Base-by-base conservation (phyloP, 164 flowering plant genomes). In the Hamamelis virginiana region DNA sequence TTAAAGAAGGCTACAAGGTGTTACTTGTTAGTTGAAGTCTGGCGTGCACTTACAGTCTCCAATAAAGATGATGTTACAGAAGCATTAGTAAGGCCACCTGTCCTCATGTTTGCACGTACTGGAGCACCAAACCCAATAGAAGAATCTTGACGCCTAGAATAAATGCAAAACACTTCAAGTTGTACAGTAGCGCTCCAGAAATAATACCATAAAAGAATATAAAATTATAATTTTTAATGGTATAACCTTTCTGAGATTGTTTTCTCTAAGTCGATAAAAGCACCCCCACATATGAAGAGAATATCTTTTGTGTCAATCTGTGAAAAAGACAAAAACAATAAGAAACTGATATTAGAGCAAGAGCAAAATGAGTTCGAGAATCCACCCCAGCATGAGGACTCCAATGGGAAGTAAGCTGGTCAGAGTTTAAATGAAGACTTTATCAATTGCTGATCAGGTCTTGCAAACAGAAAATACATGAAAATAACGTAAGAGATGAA, bases 121-220 rank as follows among this genome's bases (percentile, higher is more conserved):
- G 97, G 97, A 43, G 97, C 95, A 66, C 98, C 96, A 81, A 94
- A 92, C 1, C 98, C 98, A 74, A 94, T 91, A 44, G 98, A 94
- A 65, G 98, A 91, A 81, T 92, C 98, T 56, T 91, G 97, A 22
- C 97, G 97, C 74, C 98, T 94, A 80, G 12, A 66, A 71, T 15
- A 62, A 33, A 69, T n/a, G 1, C 13, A 64, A 50, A 70, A 57
- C 14, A 71, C 8, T 15, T 72, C 63, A 65, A 67, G 64, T 59
- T 71, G 56, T 19, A 68, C n/a, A 57, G 56, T 64, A 47, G 21
- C 19, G 33, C 58, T 19, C 19, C 43, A 64, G 64, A 64, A 22
- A 41, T 47, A 33, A 50, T 21, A 25, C 21, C 14, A 23, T 13
- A 44, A n/a, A 60, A 33, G 19, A 59, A 6, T 9, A 46, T 47